Conservation (phyloP, 2,329 filamentous ascomycete species). For the Arachnopeziza araneosa region DNA sequence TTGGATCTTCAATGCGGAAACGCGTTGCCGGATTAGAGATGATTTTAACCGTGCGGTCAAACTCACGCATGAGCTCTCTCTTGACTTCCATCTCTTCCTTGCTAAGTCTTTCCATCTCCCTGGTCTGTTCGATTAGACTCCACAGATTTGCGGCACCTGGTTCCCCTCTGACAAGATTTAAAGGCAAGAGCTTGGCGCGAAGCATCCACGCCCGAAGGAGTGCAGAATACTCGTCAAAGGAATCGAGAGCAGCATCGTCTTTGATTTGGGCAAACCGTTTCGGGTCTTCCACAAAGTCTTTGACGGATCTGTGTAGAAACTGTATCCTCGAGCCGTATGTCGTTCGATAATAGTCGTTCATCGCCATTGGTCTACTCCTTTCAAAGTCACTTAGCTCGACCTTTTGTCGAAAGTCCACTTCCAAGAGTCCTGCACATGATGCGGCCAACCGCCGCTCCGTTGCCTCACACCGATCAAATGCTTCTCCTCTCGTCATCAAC, state of each 20-base stretch:
- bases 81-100: background rate
- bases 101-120: background rate
- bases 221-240: background rate
- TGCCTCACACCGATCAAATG: background rate
- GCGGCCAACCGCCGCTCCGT: background rate
- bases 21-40: background rate
- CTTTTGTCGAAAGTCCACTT: background rate
- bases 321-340: background rate
- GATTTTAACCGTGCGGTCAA: background rate
- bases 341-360: background rate
- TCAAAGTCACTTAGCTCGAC: background rate
- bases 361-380: background rate
- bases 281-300: background rate
- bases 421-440: background rate
- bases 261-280: background rate
- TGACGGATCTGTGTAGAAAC: background rate
- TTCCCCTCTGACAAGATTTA: background rate
- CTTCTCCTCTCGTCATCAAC: background rate
- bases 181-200: background rate
- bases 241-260: background rate
- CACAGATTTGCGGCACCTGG: background rate
- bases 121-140: background rate
- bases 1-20: background rate
- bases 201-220: background rate
- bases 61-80: background rate